These are phyloP conservation scores for Aspergillus sp. DNA, from an alignment of 2,329 filamentous ascomycete genomes.

Conservation along the genomic window DNA sequence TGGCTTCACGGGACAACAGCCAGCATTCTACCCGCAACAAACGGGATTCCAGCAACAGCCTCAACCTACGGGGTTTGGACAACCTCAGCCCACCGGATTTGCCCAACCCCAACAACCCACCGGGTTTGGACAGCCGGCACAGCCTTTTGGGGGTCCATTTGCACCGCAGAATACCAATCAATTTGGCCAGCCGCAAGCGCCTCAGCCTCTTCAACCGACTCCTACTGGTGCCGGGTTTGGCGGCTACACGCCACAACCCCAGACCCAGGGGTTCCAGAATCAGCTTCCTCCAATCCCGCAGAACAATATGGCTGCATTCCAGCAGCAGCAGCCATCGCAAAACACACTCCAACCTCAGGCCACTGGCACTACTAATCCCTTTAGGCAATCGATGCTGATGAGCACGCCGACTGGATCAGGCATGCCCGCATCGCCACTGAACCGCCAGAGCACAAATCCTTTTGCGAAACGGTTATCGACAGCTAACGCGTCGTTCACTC, in stretches of 20 bases:
- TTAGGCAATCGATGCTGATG: conserved; percentile 81
- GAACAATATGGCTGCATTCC: conserved; percentile 48
- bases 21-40: conserved; percentile 26
- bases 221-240: conserved; percentile 80
- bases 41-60: conserved; percentile 38
- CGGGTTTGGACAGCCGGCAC: conserved; percentile 25
- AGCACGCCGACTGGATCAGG: conserved; percentile 51
- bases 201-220: conserved; percentile 57
- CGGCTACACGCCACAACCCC: conserved; percentile 71
- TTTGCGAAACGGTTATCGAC: conserved; percentile 66
- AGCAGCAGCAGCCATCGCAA: conserved; percentile 38
- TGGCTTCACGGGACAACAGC: conserved; percentile 26
- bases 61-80: conserved; percentile 27
- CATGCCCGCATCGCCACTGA: conserved; percentile 46
- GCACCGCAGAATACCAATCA: conserved; percentile 34
- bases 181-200: conserved; percentile 33
- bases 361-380: conserved; percentile 91
- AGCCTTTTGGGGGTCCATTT: conserved; percentile 24
- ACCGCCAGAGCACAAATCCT: conserved; percentile 76
- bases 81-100: conserved; percentile 21
- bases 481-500: conserved; percentile 31
- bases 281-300: conserved; percentile 49
- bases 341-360: conserved; percentile 47
- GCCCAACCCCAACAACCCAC: conserved; percentile 35
- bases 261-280: conserved; percentile 52